phyloP scores from a whole-genome alignment of 139 green algal species.

The Volvox reticuliferus region DNA sequence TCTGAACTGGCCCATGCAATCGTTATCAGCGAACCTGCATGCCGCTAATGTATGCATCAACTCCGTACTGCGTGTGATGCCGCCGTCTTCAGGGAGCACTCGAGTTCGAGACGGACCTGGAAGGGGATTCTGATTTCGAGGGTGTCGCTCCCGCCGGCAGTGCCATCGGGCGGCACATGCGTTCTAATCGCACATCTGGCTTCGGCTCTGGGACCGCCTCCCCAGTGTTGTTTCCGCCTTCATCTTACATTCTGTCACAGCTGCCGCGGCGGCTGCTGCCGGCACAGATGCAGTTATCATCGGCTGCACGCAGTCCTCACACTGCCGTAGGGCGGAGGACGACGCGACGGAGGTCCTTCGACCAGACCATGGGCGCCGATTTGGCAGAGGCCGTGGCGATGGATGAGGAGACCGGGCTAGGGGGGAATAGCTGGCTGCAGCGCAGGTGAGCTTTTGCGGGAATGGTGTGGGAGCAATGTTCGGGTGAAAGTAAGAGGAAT shows the following conservation, averaged over 20 bases:
- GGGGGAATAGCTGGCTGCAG: conserved; percentile 14
- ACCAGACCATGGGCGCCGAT: neutral
- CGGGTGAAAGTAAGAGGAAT: neutral
- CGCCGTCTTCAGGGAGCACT: neutral
- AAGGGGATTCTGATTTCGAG: neutral
- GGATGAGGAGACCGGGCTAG: neutral
- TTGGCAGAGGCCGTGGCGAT: neutral
- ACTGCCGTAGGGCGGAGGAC: neutral
- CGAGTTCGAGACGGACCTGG: neutral
- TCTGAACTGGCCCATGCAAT: too few species aligned
- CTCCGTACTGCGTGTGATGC: too few species aligned
- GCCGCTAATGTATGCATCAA: too few species aligned
- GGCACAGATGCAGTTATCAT: neutral
- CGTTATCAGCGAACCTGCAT: too few species aligned
- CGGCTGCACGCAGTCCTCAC: neutral
- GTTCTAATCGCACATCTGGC: neutral
- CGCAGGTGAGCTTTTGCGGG: conserved; percentile 17
- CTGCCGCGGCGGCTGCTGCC: neutral
- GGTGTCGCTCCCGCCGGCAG: neutral
- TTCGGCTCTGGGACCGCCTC: neutral
- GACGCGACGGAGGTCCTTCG: neutral
- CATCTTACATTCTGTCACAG: neutral
- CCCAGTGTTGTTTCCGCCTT: neutral
- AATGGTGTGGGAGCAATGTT: too few species aligned
- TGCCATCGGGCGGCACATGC: neutral